Evolutionary conservation across 2,329 filamentous ascomycete species (phyloP).

Genomic region (Diaporthe vexans): DNA sequence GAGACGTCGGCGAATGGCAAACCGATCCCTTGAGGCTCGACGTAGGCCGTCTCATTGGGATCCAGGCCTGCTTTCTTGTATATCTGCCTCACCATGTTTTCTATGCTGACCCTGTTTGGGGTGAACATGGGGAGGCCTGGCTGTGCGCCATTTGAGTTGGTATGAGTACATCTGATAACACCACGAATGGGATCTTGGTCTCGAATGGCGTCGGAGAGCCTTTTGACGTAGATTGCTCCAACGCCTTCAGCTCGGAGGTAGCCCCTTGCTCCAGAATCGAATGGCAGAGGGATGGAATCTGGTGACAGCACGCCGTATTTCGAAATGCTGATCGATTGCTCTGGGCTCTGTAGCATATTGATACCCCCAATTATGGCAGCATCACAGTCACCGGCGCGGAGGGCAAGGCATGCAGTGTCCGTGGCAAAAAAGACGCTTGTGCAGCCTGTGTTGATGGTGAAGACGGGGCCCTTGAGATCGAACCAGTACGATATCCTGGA

Average conservation of each 20-base stretch:
- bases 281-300: constrained; percentile 45
- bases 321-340: constrained; percentile 44
- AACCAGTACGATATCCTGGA: neutral
- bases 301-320: constrained; percentile 43
- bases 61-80: constrained; percentile 50
- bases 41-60: constrained; percentile 47
- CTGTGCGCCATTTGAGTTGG: neutral
- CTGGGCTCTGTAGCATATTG: constrained; percentile 48
- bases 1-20: neutral
- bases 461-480: constrained; percentile 1
- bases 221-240: constrained; percentile 68
- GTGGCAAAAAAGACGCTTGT: constrained; percentile 51
- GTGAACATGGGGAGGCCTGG: neutral
- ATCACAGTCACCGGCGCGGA: constrained; percentile 48
- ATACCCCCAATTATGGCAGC: constrained; percentile 47
- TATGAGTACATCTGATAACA: constrained; percentile 53
- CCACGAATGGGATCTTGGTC: constrained; percentile 65
- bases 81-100: constrained; percentile 47
- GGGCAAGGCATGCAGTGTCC: constrained; percentile 50
- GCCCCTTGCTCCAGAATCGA: constrained; percentile 59
- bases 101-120: neutral
- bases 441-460: constrained; percentile 44
- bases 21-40: constrained; percentile 44
- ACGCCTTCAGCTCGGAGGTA: constrained; percentile 74
- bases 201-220: constrained; percentile 41